phyloP scores from a whole-genome alignment of 106 monocot species.

The Apostasia ramifera region DNA sequence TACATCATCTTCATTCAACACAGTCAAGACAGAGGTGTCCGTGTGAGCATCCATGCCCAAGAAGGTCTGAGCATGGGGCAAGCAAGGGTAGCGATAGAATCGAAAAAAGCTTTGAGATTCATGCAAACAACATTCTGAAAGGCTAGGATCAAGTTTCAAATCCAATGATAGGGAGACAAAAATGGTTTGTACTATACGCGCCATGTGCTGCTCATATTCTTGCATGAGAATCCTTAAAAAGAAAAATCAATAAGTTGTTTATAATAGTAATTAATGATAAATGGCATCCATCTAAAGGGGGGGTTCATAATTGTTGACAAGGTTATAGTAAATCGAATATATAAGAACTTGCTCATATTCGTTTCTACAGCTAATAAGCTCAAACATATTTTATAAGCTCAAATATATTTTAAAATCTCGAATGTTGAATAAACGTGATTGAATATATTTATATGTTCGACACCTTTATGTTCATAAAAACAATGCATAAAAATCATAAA shows the following conservation, averaged over 20 bases:
- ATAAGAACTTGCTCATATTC: no score
- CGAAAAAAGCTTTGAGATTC: slow-evolving; percentile 29
- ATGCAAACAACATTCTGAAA: slow-evolving; percentile 15
- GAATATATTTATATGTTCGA: no score
- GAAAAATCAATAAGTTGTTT: not conserved
- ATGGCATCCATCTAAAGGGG: no score
- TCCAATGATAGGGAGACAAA: slow-evolving; percentile 27
- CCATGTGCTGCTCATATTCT: slow-evolving; percentile 42
- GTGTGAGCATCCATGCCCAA: slow-evolving; percentile 66
- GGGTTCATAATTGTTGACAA: no score
- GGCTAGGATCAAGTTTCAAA: slow-evolving; percentile 20
- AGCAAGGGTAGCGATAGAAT: slow-evolving; percentile 53
- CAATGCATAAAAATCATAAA: no score
- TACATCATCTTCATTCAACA: slow-evolving; percentile 43
- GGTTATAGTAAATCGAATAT: no score
- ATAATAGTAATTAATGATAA: no score
- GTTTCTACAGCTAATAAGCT: no score
- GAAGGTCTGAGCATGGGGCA: slow-evolving; percentile 11
- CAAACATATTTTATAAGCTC: no score
- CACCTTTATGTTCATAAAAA: no score
- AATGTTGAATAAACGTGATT: no score
- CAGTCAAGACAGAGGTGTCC: slow-evolving; percentile 54
- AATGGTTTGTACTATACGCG: slow-evolving; percentile 25
- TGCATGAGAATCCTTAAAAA: slow-evolving; percentile 12
- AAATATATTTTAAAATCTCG: no score